Evolutionary conservation across 139 green algal species (phyloP).

Genomic region (Edaphochlamys debaryana): DNA sequence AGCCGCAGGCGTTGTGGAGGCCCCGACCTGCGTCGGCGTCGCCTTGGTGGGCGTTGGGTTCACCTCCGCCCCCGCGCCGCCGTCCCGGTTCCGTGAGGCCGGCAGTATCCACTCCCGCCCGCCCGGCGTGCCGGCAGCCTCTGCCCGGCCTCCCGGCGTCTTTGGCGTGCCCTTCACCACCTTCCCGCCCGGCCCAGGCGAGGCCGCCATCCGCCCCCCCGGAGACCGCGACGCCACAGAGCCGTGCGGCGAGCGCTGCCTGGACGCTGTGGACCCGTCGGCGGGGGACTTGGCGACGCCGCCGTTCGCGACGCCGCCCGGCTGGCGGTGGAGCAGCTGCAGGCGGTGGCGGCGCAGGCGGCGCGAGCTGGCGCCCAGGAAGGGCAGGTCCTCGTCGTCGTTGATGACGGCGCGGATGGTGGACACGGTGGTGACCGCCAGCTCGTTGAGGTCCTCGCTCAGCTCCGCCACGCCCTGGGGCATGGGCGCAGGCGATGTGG

Average conservation of each 20-base stretch:
- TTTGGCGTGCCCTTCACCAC: background rate
- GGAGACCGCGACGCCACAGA: no score
- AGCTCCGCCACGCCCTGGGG: slow-evolving; percentile 33
- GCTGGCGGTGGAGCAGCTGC: slow-evolving; percentile 36
- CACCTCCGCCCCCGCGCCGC: background rate
- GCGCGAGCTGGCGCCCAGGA: background rate
- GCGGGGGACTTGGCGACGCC: no score
- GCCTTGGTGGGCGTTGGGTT: background rate
- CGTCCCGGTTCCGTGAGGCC: background rate
- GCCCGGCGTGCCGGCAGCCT: background rate
- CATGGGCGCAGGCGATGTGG: background rate
- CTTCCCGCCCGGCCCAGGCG: background rate
- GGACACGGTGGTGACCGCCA: slow-evolving; percentile 35
- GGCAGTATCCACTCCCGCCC: background rate
- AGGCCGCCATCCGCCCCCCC: no score
- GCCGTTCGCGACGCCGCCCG: no score
- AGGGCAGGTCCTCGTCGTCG: slow-evolving; percentile 39
- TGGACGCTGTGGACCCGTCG: no score
- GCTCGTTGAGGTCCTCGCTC: slow-evolving; percentile 36
- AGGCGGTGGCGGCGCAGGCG: slow-evolving; percentile 6
- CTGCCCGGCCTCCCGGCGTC: no score
- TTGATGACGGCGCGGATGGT: slow-evolving; percentile 43
- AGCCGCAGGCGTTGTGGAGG: no score
- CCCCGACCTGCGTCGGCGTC: background rate
- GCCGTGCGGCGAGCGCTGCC: no score